Evolutionary conservation across 805 yeast species (phyloP), one percentile per base, ranked within the genome.

Genomic region (Schwanniomyces pseudopolymorphus): DNA sequence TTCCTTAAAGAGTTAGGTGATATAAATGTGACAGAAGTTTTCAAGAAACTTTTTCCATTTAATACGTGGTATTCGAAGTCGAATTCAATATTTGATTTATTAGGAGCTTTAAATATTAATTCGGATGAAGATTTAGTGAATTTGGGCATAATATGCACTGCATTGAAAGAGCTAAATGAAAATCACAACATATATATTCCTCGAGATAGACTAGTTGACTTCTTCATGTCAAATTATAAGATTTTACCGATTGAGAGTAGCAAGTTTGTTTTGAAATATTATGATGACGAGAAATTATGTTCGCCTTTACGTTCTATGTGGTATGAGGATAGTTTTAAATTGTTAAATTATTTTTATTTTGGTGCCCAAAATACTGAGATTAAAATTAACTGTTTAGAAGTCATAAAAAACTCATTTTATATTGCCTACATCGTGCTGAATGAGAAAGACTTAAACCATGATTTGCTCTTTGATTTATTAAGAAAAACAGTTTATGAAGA

Each of bases 271-370:
- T 58, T 85, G 22, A 61, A 68, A 2, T 75, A 67, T 52, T 83
- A 80, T 57, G 63, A 66, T 3, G 67, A 70, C 10, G 78, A 79
- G 43, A 73, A 76, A 44, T 56, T 75, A 25, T 85, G 91, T 56
- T 72, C 83, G 2, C 78, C 81, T 9, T 58, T 82, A 5, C 63
- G 76, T 25, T 67, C 75, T 0, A 60, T 70, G 7, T 85, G 90
- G 87, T 64, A 65, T 40, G 69, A 63, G 2, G 78, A 79, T 50
- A 65, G 80, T 35, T 59, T 61, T 5, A 60, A 63, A 25, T 53
- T 85, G 2, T 59, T 84, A 28, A 64, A 69, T n/a, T 64, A 69
- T 5, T 82, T 79, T 55, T 75, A 67, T 56, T 57, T 62, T 55
- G 58, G 57, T 25, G 44, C 51, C 5, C 33, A 53, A 0, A 50